Percentiles rank a stretch among this genome's conserved stretches.
Conservation (phyloP, 2,329 filamentous ascomycete genomes). For the Rhexocercosporidium sp. region DNA sequence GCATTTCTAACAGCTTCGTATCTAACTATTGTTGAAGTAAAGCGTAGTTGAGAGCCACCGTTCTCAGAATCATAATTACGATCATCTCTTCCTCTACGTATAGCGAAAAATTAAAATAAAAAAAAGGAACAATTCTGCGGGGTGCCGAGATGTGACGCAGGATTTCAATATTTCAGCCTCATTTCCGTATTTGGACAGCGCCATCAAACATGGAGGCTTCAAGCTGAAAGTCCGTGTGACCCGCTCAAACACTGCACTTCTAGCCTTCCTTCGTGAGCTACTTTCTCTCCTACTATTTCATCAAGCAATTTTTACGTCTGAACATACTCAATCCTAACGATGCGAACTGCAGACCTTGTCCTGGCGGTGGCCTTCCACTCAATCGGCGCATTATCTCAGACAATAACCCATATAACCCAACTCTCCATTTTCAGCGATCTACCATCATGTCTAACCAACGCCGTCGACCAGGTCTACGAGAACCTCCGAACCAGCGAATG, state of each 20-base stretch:
- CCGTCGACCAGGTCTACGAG: conserved; percentile 5
- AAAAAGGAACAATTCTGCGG: too few relatives aligned
- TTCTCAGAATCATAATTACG: background rate
- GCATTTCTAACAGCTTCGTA: background rate
- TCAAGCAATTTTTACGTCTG: background rate
- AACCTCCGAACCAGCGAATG: background rate
- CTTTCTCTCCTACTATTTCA: background rate
- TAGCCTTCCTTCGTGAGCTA: background rate
- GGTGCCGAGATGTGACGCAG: background rate
- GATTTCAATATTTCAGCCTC: conserved; percentile 11
- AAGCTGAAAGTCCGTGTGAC: background rate
- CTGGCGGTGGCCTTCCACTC: background rate
- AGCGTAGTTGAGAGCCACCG: too few relatives aligned
- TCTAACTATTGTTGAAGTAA: too few relatives aligned
- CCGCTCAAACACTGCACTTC: background rate
- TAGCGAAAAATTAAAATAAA: background rate
- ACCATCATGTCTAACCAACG: background rate
- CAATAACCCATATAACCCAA: conserved; percentile 13
- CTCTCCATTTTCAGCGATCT: conserved; percentile 11
- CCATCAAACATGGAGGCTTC: background rate
- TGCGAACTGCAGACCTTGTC: background rate
- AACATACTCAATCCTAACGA: background rate
- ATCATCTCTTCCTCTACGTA: background rate
- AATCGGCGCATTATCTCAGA: background rate
- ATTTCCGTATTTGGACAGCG: conserved; percentile 7